Evolutionary conservation across 2,329 filamentous ascomycete species (phyloP), one percentile per base, ranked within the genome.

Genomic region (Colletotrichum sojae): DNA sequence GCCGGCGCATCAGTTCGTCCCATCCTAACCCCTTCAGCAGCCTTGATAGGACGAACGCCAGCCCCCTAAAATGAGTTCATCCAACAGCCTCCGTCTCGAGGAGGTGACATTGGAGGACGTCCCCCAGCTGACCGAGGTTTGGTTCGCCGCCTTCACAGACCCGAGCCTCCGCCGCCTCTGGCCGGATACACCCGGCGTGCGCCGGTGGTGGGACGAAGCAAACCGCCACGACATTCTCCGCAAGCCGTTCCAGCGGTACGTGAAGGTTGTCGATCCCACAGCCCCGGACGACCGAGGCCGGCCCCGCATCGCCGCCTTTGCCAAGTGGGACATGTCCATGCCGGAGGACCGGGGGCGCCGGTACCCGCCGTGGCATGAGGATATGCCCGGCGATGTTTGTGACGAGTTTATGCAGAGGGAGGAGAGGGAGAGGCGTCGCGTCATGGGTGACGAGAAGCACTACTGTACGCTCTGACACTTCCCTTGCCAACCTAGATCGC

Each of bases 91-190:
- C 2, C 40, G 2, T 15, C 55, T 67, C 20, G 58, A 62, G 2
- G 13, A 22, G 1, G 64, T 15, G 2, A 59, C 54, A 2, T 2
- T 69, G 1, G 61, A 68, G 15, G 63, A 68, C 8, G 36, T 70
- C 8, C 53, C 58, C 16, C 53, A 57, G 6, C 15, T 70, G n/a
- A 70, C 70, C 18, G 48, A 61, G 13, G 20, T 70, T 31, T 71
- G 67, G 67, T 71, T 67, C 39, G 67, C 70, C 3, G 70, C 67
- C 5, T 70, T 70, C 27, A 66, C 59, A 2, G 67, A 67, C 18
- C 61, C 61, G 6, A 49, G 39, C 12, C 48, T 71, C n/a, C 27
- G 57, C 3, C 43, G 48, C 8, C 52, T 71, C 4, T 69, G 61
- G 66, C 69, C 66, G 13, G 66, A 71, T 36, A 71, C 69, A 0